Evolutionary conservation across 306 rosid species (phyloP).

Genomic region (Begonia peltatifolia): DNA sequence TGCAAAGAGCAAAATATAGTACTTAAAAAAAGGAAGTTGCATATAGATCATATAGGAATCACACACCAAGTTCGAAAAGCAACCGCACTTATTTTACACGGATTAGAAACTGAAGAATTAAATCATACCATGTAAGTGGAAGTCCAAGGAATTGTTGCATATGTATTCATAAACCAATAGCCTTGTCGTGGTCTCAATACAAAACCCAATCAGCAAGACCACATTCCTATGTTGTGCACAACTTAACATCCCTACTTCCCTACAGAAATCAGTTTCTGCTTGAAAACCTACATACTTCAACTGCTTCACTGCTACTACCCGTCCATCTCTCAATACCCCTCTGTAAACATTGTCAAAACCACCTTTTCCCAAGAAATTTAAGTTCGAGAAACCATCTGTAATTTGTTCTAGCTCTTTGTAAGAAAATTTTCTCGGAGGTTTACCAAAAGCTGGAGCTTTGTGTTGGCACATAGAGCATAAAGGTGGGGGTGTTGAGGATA

Average conservation of each 20-base stretch:
- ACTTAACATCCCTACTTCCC: conserved; percentile 83
- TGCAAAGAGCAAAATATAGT: background rate
- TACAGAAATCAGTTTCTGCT: conserved; percentile 76
- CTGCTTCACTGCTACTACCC: conserved; percentile 84
- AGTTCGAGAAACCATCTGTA: conserved; percentile 54
- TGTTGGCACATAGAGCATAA: conserved; percentile 79
- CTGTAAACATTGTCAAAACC: conserved; percentile 79
- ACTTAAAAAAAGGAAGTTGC: too few relatives aligned
- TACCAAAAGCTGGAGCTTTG: conserved; percentile 76
- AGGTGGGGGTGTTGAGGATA: conserved; percentile 71
- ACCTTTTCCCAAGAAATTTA: conserved; percentile 65
- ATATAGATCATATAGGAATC: too few relatives aligned
- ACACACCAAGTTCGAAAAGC: too few relatives aligned
- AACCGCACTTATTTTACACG: too few relatives aligned
- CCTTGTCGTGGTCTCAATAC: conserved; percentile 52
- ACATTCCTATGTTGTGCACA: conserved; percentile 98
- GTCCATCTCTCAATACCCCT: conserved; percentile 70
- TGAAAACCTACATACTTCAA: conserved; percentile 64
- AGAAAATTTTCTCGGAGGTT: conserved; percentile 79
- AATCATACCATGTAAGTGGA: conserved; percentile 61
- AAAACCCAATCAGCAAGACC: conserved; percentile 76
- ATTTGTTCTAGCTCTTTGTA: conserved; percentile 66
- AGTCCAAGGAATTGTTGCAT: conserved; percentile 79
- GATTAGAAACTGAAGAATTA: too few relatives aligned
- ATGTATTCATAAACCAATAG: conserved; percentile 81